Evolutionary conservation across 805 yeast species (phyloP).

Genomic region (Danielia reshetovae): DNA sequence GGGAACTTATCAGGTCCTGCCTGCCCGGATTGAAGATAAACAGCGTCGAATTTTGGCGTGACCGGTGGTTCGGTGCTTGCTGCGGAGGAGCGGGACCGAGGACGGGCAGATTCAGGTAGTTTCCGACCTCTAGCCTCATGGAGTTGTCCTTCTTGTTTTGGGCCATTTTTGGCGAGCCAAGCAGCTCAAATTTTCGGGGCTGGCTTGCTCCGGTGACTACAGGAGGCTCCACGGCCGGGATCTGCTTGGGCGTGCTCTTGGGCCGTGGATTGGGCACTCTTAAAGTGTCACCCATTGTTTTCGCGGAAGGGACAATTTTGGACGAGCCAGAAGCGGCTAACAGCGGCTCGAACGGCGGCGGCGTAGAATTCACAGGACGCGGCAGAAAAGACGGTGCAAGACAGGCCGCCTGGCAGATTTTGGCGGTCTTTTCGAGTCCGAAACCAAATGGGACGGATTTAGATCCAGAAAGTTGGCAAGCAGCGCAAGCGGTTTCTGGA

Average conservation of each 20-base stretch:
- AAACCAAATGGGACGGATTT: too few species aligned
- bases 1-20: conserved; percentile 27
- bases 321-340: too few species aligned
- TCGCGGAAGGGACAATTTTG: background rate
- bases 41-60: conserved; percentile 13
- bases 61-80: conserved; percentile 1
- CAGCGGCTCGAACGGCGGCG: too few species aligned
- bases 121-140: conserved; percentile 8
- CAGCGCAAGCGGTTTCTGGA: too few species aligned
- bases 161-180: conserved; percentile 1
- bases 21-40: conserved; percentile 26
- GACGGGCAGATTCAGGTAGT: conserved; percentile 6
- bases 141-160: conserved; percentile 8
- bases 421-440: too few species aligned
- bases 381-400: too few species aligned
- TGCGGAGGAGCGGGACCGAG: conserved; percentile 2
- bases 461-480: too few species aligned
- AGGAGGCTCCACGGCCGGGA: conserved; percentile 1
- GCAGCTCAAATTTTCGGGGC: conserved; percentile 15
- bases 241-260: conserved; percentile 2
- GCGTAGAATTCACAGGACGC: too few species aligned
- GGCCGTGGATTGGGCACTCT: conserved; percentile 6
- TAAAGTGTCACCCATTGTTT: conserved; percentile 14
- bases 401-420: too few species aligned
- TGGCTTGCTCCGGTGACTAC: conserved; percentile 8